A percentile compares a stretch with the other conserved stretches of the same genome.
Conservation (phyloP, 306 rosid genomes). For the Pyrus communis region DNA sequence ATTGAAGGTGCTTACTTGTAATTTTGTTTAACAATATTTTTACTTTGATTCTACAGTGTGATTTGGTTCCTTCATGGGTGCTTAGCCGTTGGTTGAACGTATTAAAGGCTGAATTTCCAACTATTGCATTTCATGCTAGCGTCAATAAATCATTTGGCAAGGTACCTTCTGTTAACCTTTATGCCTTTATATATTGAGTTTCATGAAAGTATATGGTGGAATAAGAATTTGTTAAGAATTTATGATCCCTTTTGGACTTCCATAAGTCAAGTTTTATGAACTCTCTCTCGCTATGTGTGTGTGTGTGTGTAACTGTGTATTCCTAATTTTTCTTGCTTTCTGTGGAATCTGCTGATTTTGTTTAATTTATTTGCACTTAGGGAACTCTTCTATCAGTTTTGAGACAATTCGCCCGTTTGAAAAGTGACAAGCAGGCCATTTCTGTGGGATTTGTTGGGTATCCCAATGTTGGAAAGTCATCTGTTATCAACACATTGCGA, state of each 20-base stretch:
- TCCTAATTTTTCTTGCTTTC: neutral
- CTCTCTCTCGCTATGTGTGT: neutral
- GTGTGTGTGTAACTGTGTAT: no score
- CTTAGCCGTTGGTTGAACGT: conserved; percentile 90
- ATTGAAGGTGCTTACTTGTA: neutral
- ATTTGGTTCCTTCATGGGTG: conserved; percentile 90
- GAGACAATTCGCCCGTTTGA: conserved; percentile 83
- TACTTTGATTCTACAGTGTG: conserved; percentile 47
- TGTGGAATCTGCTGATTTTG: neutral
- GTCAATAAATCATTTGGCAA: conserved; percentile 93
- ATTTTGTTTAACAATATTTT: neutral
- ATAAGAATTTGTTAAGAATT: neutral
- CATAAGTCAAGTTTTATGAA: neutral
- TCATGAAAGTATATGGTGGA: neutral
- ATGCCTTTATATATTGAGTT: neutral
- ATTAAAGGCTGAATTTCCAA: conserved; percentile 76
- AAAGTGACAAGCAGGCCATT: conserved; percentile 93
- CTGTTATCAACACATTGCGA: conserved; percentile 80
- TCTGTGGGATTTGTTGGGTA: conserved; percentile 96
- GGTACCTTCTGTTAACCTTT: conserved; percentile 27
- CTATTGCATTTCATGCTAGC: conserved; percentile 94
- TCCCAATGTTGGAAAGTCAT: conserved; percentile 97
- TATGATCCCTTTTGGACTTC: neutral
- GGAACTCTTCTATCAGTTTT: conserved; percentile 90
- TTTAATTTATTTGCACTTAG: conserved; percentile 21